phyloP scores from a whole-genome alignment of 805 yeast species.

The Cyberlindnera maritima region DNA sequence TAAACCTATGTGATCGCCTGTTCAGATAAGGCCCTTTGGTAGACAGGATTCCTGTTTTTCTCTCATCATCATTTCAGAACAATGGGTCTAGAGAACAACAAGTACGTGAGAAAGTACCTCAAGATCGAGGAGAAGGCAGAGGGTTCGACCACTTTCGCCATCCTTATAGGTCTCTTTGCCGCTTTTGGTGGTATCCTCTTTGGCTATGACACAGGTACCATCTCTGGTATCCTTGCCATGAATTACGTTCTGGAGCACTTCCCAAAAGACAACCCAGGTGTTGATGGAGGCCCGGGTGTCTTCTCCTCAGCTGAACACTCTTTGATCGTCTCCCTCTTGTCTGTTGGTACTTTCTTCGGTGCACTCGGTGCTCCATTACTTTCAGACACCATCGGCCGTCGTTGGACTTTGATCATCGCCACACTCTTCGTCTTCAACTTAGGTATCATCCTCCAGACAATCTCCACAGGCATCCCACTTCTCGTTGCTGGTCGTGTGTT shows the following conservation, averaged over 20 bases:
- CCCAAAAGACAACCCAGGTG: slow-evolving; percentile 33
- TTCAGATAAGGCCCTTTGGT: no score
- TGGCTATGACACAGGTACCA: slow-evolving; percentile 69
- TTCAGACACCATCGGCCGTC: slow-evolving; percentile 54
- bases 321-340: slow-evolving; percentile 62
- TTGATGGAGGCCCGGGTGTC: slow-evolving; percentile 33
- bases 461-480: slow-evolving; percentile 43
- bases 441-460: slow-evolving; percentile 50
- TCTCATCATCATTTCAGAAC: neutral
- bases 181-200: slow-evolving; percentile 66
- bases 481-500: slow-evolving; percentile 64
- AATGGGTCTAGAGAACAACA: slow-evolving; percentile 16
- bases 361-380: slow-evolving; percentile 59
- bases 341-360: slow-evolving; percentile 69
- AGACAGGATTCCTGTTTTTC: no score
- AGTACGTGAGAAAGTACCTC: slow-evolving; percentile 34
- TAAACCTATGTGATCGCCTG: no score
- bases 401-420: slow-evolving; percentile 40
- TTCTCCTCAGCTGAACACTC: slow-evolving; percentile 51
- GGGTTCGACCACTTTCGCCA: slow-evolving; percentile 38
- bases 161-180: slow-evolving; percentile 40
- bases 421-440: slow-evolving; percentile 49
- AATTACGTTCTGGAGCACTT: slow-evolving; percentile 43
- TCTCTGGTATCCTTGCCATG: slow-evolving; percentile 66
- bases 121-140: neutral